Percentiles rank a stretch among this genome's conserved stretches.
Evolutionary conservation across 306 rosid genomes (phyloP).

Genomic region (Vachellia pachyceras): DNA sequence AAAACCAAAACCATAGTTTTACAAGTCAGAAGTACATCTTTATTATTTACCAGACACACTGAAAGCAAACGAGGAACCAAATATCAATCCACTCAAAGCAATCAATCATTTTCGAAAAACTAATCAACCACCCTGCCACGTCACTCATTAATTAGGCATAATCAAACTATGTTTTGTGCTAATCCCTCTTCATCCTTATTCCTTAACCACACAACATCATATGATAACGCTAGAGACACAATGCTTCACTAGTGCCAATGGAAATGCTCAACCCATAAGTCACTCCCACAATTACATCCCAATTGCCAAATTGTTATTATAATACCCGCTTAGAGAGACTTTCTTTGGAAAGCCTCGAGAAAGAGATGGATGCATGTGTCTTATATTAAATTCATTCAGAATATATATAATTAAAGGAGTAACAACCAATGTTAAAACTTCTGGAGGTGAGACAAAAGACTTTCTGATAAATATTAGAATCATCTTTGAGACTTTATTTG

Average conservation of each 20-base stretch:
- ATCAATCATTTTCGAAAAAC: background rate
- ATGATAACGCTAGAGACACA: background rate
- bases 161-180: conserved; percentile 3
- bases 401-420: too few relatives aligned
- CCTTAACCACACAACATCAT: background rate
- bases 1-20: too few relatives aligned
- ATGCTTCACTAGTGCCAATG: background rate
- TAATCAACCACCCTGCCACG: conserved; percentile 21
- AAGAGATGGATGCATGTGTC: too few relatives aligned
- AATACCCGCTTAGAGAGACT: too few relatives aligned
- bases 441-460: too few relatives aligned
- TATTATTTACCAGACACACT: too few relatives aligned
- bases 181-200: conserved; percentile 17
- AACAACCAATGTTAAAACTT: too few relatives aligned
- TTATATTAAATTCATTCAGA: too few relatives aligned
- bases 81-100: background rate
- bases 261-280: background rate
- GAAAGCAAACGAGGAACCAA: background rate
- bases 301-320: background rate
- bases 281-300: background rate
- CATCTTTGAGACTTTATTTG: too few relatives aligned
- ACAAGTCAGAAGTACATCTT: too few relatives aligned
- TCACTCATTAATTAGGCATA: conserved; percentile 6
- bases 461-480: too few relatives aligned
- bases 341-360: too few relatives aligned